Conservation (phyloP, 805 yeast genomes). For the Pichia rugopelliculosa region DNA sequence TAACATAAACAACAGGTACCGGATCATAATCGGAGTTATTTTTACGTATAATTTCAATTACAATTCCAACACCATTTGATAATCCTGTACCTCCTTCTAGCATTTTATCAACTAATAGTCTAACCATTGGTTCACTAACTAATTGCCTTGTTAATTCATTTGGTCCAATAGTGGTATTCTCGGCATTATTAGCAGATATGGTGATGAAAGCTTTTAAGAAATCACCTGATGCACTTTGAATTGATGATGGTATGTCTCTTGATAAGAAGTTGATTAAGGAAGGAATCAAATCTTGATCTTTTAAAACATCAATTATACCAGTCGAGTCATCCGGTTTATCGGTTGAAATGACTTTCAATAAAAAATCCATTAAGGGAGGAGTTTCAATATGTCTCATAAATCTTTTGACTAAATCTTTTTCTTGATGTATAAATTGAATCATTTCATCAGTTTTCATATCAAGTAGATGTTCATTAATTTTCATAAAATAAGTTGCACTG, state of each 20-base stretch:
- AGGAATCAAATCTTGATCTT: slow-evolving; percentile 66
- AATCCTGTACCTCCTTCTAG: slow-evolving; percentile 78
- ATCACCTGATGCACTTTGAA: slow-evolving; percentile 92
- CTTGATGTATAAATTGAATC: slow-evolving; percentile 60
- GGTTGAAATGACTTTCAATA: slow-evolving; percentile 82
- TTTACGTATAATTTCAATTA: slow-evolving; percentile 89
- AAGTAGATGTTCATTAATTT: slow-evolving; percentile 79
- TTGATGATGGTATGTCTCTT: slow-evolving; percentile 59
- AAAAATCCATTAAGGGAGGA: slow-evolving; percentile 90
- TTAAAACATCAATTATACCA: slow-evolving; percentile 72
- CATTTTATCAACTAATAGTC: slow-evolving; percentile 67
- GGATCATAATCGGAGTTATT: slow-evolving; percentile 94
- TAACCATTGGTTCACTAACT: slow-evolving; percentile 66
- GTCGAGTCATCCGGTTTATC: slow-evolving; percentile 88
- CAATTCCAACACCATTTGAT: slow-evolving; percentile 89
- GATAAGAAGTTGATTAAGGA: slow-evolving; percentile 63
- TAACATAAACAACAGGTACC: slow-evolving; percentile 74
- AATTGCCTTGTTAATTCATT: slow-evolving; percentile 88
- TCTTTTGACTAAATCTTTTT: slow-evolving; percentile 64
- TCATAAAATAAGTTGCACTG: slow-evolving; percentile 83
- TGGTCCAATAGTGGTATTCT: slow-evolving; percentile 91
- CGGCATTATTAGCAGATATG: slow-evolving; percentile 86
- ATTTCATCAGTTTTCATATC: slow-evolving; percentile 85
- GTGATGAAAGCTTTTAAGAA: slow-evolving; percentile 90
- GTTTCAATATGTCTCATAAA: slow-evolving; percentile 83